phyloP scores from a whole-genome alignment of 2,329 filamentous ascomycete species.

The Monosporascus cannonballus region DNA sequence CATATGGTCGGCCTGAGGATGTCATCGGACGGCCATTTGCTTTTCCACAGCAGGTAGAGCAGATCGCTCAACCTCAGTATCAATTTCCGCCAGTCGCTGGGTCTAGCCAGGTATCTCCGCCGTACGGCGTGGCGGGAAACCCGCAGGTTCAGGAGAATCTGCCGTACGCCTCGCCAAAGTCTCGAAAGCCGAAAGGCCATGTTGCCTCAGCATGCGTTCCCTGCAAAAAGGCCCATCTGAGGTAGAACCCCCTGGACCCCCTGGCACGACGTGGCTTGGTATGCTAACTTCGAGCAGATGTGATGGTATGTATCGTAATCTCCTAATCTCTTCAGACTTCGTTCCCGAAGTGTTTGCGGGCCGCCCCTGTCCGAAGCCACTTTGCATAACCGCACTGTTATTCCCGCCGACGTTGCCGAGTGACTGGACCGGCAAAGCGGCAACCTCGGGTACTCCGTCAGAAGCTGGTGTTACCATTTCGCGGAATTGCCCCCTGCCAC shows the following conservation, averaged over 20 bases:
- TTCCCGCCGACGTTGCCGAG: neutral
- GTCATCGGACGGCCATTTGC: constrained; percentile 25
- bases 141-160: constrained; percentile 37
- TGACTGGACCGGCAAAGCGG: neutral
- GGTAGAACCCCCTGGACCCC: constrained; percentile 36
- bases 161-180: constrained; percentile 50
- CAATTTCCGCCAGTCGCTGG: constrained; percentile 28
- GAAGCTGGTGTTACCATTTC: neutral
- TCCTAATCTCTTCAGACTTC: constrained; percentile 5
- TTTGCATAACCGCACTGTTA: too few species aligned
- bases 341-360: too few species aligned
- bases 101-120: constrained; percentile 20
- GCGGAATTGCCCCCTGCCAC: too few species aligned
- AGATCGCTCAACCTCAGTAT: constrained; percentile 29
- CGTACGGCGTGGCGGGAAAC: constrained; percentile 24
- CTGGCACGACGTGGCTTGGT: constrained; percentile 1
- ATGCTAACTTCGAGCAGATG: constrained; percentile 42
- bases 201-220: constrained; percentile 81
- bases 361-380: too few species aligned
- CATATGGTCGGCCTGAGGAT: constrained; percentile 33
- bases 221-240: constrained; percentile 77
- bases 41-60: constrained; percentile 27
- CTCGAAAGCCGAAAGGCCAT: constrained; percentile 70
- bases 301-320: constrained; percentile 50
- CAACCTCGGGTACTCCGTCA: neutral